Base-by-base conservation (phyloP, 106 monocot species). In the Iris macrosiphon region DNA sequence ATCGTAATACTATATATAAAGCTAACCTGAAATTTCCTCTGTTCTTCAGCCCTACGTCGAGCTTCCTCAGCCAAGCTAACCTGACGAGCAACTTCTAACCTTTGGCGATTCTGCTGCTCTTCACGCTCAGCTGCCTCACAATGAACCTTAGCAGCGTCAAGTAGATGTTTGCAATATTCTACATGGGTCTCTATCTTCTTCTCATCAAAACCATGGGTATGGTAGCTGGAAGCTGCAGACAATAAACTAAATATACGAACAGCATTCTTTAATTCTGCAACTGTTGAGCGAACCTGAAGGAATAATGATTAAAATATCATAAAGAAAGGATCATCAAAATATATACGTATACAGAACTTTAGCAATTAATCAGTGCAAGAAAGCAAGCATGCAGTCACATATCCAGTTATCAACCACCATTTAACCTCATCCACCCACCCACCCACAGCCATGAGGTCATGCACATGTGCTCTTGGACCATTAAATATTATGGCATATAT, bases 61-160 rank as follows among this genome's bases (percentile, higher is more conserved):
- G 98, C 98, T 68, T 91, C 98, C 68, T 98, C 98, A 35, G 91
- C 98, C 59, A 98, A 68, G 26, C 73, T 75, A 17, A 81, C 78
- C 57, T 98, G 90, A 20, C 90, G 86, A 50, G 87, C 90, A 80
- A 82, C 80, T 73, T 98, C 98, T 45, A 98, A 32, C 61, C 62
- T 82, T 65, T 87, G 98, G n/a, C 83, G 79, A 22, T 77, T 91
- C 38, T 98, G 98, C 39, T 91, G 91, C 41, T 98, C 98, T 69
- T 91, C 87, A 51, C 83, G 87, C 50, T 87, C 98, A 54, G 98
- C 98, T 63, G 72, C 91, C 63, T 98, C 91, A 71, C 83, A 91
- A 49, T 98, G 98, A 61, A 87, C 78, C 61, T 91, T 91, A 28
- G 98, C 98, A 63, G 90, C 90, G 63, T 91, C 83, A 52, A 98